phyloP scores from a whole-genome alignment of 164 flowering plant genomes.

The Stephania japonica region DNA sequence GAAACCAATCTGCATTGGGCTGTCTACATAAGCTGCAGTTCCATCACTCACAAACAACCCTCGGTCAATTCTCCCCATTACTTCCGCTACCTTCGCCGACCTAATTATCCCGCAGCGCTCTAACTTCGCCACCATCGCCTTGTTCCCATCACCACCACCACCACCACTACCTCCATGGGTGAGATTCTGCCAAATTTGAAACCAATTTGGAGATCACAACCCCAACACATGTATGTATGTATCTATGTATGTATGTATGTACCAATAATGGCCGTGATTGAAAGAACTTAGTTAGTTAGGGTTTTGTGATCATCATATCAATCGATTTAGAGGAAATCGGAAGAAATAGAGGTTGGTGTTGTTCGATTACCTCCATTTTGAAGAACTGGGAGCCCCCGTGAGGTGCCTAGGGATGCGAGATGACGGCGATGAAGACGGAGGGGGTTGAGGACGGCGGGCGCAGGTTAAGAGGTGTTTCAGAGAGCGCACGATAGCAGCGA shows the following conservation, averaged over 20 bases:
- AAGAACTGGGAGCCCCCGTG: constrained; percentile 34
- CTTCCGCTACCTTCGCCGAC: constrained; percentile 75
- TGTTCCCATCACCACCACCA: constrained; percentile 38
- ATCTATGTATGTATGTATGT: too few relatives aligned
- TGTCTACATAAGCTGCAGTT: constrained; percentile 60
- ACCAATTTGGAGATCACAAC: not conserved
- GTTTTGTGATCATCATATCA: too few relatives aligned
- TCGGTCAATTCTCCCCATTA: constrained; percentile 76
- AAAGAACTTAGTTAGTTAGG: too few relatives aligned
- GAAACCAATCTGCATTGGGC: constrained; percentile 77
- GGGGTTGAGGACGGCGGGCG: constrained; percentile 12
- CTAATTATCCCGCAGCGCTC: constrained; percentile 52
- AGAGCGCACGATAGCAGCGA: constrained; percentile 38
- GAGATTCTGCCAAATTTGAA: constrained; percentile 34
- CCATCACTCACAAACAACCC: constrained; percentile 79
- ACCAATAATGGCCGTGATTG: too few relatives aligned
- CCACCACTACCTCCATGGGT: constrained; percentile 34
- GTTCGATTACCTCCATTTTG: constrained; percentile 39
- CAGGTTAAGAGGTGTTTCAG: constrained; percentile 17
- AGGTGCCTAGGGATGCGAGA: constrained; percentile 14
- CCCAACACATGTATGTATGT: too few relatives aligned
- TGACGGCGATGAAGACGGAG: not conserved
- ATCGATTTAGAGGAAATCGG: too few relatives aligned
- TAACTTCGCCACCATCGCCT: constrained; percentile 67
- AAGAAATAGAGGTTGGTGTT: not conserved